Conservation (phyloP, 2,329 filamentous ascomycete species). For the Microcyclospora tardicrescens region DNA sequence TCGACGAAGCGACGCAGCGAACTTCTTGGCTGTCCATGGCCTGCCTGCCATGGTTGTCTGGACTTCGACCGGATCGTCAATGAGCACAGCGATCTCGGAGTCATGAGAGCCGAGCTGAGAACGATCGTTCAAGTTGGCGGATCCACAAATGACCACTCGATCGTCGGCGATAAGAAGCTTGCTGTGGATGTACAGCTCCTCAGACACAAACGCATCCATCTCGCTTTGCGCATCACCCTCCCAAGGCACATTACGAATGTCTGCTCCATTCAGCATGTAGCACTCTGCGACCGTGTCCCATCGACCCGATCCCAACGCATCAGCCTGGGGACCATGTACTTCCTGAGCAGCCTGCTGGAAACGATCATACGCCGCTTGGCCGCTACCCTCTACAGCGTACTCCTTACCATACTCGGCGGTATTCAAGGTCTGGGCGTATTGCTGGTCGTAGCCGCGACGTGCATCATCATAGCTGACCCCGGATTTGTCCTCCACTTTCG, state of each 20-base stretch:
- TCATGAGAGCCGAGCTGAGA: slow-evolving; percentile 76
- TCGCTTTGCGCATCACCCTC: slow-evolving; percentile 40
- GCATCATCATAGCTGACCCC: slow-evolving; percentile 58
- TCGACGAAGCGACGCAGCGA: slow-evolving; percentile 68
- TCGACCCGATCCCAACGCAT: slow-evolving; percentile 36
- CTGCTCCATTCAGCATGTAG: slow-evolving; percentile 68
- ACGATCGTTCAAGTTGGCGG: slow-evolving; percentile 54
- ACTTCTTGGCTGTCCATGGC: slow-evolving; percentile 58
- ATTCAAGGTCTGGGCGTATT: slow-evolving; percentile 26
- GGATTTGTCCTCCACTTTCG: slow-evolving; percentile 45
- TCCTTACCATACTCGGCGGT: slow-evolving; percentile 23
- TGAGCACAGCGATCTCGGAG: slow-evolving; percentile 78
- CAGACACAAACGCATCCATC: slow-evolving; percentile 49
- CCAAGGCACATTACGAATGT: slow-evolving; percentile 54
- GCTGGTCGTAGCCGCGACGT: slow-evolving; percentile 49
- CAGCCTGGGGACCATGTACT: slow-evolving; percentile 30
- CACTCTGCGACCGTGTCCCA: slow-evolving; percentile 68
- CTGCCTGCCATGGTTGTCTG: slow-evolving; percentile 61
- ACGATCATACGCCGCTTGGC: slow-evolving; percentile 40
- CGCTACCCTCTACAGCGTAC: slow-evolving; percentile 16
- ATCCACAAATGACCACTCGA: slow-evolving; percentile 67
- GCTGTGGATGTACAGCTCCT: slow-evolving; percentile 51
- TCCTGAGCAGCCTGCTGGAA: slow-evolving; percentile 59
- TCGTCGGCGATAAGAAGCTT: slow-evolving; percentile 76
- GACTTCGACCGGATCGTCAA: slow-evolving; percentile 62